Conservation (phyloP, 192 early-diverging fungal species). For the Dimargaris cristalligena region DNA sequence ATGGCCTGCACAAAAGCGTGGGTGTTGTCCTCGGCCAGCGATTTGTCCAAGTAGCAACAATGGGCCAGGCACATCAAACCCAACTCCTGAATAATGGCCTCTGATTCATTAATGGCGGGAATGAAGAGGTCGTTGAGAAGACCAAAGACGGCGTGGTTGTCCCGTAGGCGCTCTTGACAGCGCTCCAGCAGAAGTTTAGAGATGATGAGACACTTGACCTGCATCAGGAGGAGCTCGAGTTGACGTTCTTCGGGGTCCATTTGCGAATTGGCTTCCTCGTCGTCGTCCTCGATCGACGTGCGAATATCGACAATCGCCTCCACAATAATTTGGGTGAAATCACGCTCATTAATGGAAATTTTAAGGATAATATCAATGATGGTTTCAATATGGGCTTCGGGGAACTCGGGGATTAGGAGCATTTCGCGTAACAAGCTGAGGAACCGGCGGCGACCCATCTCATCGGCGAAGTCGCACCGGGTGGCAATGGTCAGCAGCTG, state of each 20-base stretch:
- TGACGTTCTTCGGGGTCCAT: constrained; percentile 18
- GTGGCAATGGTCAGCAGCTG: constrained; percentile 63
- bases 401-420: constrained; percentile 52
- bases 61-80: constrained; percentile 73
- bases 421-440: constrained; percentile 62
- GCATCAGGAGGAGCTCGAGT: constrained; percentile 32
- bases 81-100: constrained; percentile 50
- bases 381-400: constrained; percentile 54
- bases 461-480: constrained; percentile 71
- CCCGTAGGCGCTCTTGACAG: constrained; percentile 44
- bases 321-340: constrained; percentile 73
- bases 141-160: constrained; percentile 57
- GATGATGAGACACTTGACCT: constrained; percentile 47
- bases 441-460: constrained; percentile 71
- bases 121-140: constrained; percentile 54
- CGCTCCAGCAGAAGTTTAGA: constrained; percentile 50
- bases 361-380: constrained; percentile 63
- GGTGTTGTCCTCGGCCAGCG: constrained; percentile 52
- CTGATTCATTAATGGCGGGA: constrained; percentile 47
- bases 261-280: constrained; percentile 17
- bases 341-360: constrained; percentile 61
- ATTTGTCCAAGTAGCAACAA: constrained; percentile 57
- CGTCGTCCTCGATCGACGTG: constrained; percentile 22
- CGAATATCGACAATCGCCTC: constrained; percentile 71
- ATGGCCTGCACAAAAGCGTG: constrained; percentile 53